Conservation (phyloP, 192 early-diverging fungal species). For the Coemansia sp. region DNA sequence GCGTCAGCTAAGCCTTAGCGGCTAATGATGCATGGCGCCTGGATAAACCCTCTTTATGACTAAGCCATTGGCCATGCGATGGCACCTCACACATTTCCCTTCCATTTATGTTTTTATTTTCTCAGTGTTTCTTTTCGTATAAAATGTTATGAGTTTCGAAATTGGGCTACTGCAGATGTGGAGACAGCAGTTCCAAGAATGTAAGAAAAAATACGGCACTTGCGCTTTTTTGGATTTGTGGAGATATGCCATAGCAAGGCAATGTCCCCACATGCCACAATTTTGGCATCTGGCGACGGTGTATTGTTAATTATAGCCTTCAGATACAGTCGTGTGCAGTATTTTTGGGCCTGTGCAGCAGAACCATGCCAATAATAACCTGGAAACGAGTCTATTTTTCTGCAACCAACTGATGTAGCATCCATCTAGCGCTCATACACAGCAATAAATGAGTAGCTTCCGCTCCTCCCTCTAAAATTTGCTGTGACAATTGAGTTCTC, state of each 20-base stretch:
- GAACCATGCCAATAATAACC: not conserved
- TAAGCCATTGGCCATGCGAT: not conserved
- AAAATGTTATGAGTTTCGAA: not conserved
- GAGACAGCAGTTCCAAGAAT: too few species aligned
- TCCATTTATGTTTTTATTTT: constrained; percentile 5
- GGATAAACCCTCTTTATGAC: constrained; percentile 14
- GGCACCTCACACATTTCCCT: not conserved
- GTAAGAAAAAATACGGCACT: too few species aligned
- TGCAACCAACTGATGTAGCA: too few species aligned
- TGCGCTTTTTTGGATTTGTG: too few species aligned
- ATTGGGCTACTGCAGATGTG: too few species aligned
- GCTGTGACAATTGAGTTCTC: too few species aligned
- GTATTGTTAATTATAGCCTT: not conserved
- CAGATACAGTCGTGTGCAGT: not conserved
- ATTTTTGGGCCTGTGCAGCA: not conserved
- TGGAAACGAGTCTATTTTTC: not conserved
- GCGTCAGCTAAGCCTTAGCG: constrained; percentile 31
- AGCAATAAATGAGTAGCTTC: too few species aligned
- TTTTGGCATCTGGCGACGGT: not conserved
- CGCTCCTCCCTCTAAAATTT: too few species aligned
- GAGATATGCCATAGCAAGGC: too few species aligned
- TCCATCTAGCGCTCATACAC: too few species aligned
- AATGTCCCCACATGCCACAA: too few species aligned
- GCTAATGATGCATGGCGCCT: constrained; percentile 10
- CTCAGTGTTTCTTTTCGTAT: not conserved